A percentile compares a stretch with the other conserved stretches of the same genome.
These are phyloP conservation scores for Cyanophora paradoxa DNA, from an alignment of 78 protist genomes.

Conservation along the genomic window DNA sequence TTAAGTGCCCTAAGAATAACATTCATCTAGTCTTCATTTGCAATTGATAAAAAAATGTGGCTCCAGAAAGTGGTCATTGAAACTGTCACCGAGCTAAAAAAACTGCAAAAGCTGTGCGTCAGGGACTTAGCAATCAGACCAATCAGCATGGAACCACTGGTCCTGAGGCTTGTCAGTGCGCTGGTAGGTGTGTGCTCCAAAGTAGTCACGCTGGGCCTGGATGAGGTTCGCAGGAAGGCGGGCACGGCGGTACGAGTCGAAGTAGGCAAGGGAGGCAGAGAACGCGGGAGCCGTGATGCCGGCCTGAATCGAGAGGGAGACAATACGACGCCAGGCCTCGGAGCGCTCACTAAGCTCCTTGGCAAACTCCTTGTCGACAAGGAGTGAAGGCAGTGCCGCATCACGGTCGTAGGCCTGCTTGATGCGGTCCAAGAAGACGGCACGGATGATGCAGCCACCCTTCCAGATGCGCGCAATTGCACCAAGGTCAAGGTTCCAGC, in stretches of 20 bases:
- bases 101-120: too few species aligned
- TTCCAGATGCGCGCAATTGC: conserved; percentile 84
- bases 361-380: conserved; percentile 65
- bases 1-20: too few species aligned
- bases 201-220: conserved; percentile 73
- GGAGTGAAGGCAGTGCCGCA: conserved; percentile 59
- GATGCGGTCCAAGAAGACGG: conserved; percentile 74
- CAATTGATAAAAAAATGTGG: too few species aligned
- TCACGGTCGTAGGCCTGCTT: conserved; percentile 73
- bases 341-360: conserved; percentile 13
- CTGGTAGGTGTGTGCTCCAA: conserved; percentile 94
- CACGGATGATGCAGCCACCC: conserved; percentile 96
- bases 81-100: too few species aligned
- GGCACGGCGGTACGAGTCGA: conserved; percentile 72
- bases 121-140: too few species aligned
- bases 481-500: conserved; percentile 79
- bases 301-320: not conserved
- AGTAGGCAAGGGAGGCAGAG: conserved; percentile 79
- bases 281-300: conserved; percentile 89
- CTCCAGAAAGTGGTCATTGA: too few species aligned
- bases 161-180: conserved; percentile 60
- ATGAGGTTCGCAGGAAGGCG: conserved; percentile 76
- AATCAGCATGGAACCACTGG: not conserved
- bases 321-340: conserved; percentile 29
- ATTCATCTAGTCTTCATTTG: too few species aligned